Base-by-base conservation (phyloP, 495 filamentous ascomycete genomes). In the Podospora pseudopauciseta region DNA sequence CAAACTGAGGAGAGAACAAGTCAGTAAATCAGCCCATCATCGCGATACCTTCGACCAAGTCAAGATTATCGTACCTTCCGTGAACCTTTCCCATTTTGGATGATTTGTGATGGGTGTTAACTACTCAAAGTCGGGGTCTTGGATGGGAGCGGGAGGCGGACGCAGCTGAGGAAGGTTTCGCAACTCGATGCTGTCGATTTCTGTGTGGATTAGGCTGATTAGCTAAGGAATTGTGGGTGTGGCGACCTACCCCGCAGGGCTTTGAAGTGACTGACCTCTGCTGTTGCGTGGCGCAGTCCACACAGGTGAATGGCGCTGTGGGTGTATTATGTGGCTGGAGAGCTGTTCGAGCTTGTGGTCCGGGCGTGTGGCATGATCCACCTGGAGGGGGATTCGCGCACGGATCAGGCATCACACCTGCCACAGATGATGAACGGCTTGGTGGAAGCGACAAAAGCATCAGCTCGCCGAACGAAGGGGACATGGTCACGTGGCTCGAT, bases 71-170 rank as follows among this genome's bases (percentile, higher is more conserved):
- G 39, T 59, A 78, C 76, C 73, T 77, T 76, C 76, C 76, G 75
- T 78, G 76, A 76, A 78, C 76, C 73, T 78, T 78, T 72, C 76
- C 76, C 76, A 78, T 78, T 73, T 73, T 78, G 66, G 57, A 71
- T 73, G 69, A 72, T 75, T 49, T 72, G 65, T 44, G 69, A 56
- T 73, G 66, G 65, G 64, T 65, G 68, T 66, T 63, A 57, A 68
- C 19, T 60, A 60, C 16, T 70, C 60, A 58, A 65, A 62, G 64
- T 60, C 27, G 65, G 61, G 39, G 39, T 49, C 39, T 28, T 69
- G 66, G 49, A 16, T 67, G 62, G 60, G 55, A 67, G 66, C 34
- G 53, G 70, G 19, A 63, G 69, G 30, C 69, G 61, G 61, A 63
- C 57, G 13, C 15, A 13, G 39, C 39, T 9, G 54, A 57, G 55